Conservation (phyloP, 169 alveolate species). For the Plasmodium berghei region DNA sequence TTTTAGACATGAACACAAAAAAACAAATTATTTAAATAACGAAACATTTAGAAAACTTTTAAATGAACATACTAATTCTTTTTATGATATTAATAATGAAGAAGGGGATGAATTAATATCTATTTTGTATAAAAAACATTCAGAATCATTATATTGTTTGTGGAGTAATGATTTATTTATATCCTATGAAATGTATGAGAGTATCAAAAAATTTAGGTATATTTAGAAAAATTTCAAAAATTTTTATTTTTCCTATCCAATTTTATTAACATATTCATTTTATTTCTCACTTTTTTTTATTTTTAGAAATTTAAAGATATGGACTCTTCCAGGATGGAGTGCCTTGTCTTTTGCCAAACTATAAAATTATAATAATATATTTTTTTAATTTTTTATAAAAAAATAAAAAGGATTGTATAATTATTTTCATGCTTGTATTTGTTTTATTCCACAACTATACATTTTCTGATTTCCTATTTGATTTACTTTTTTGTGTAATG, state of each 20-base stretch:
- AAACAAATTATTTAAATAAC: conserved; percentile 38
- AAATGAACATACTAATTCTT: conserved; percentile 10
- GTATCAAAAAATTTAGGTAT: conserved; percentile 54
- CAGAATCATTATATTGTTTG: conserved; percentile 50
- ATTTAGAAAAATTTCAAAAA: background rate
- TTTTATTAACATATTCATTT: background rate
- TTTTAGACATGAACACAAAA: conserved; percentile 49
- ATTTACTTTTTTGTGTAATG: too few species aligned
- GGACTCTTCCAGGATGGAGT: conserved; percentile 77
- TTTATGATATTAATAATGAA: conserved; percentile 32
- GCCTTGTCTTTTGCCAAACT: conserved; percentile 64
- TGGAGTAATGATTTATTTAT: conserved; percentile 74
- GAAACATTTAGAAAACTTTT: conserved; percentile 45
- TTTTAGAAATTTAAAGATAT: conserved; percentile 47
- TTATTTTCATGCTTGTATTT: background rate
- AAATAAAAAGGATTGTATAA: conserved; percentile 2
- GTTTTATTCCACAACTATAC: too few species aligned
- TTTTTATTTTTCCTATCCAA: background rate
- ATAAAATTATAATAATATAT: conserved; percentile 3
- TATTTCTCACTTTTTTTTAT: conserved; percentile 4
- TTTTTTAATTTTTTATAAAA: background rate
- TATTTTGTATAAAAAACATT: conserved; percentile 49
- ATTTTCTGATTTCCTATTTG: too few species aligned
- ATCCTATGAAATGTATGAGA: conserved; percentile 63
- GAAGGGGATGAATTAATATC: conserved; percentile 66